phyloP scores from a whole-genome alignment of 1,139 yeast species.

The Hyphopichia khmerensis region DNA sequence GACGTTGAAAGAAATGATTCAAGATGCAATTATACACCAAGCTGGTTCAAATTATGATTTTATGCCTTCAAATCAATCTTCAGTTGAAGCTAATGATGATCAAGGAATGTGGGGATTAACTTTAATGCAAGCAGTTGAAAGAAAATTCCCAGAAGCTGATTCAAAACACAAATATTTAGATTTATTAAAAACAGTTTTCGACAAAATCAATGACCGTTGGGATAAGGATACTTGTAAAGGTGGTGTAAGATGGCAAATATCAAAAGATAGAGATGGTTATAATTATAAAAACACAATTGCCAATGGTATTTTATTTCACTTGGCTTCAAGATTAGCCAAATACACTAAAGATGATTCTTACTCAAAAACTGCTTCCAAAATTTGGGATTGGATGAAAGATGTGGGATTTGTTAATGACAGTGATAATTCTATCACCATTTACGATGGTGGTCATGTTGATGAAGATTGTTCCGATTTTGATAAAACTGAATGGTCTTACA shows the following conservation, averaged over 20 bases:
- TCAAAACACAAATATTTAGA: conserved; percentile 7
- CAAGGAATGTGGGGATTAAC: conserved; percentile 91
- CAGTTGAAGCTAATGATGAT: conserved; percentile 88
- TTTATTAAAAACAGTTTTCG: conserved; percentile 6
- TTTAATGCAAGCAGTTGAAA: conserved; percentile 80
- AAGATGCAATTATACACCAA: conserved; percentile 61
- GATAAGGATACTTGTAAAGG: conserved; percentile 9
- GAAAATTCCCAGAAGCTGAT: conserved; percentile 61
- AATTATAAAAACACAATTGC: conserved; percentile 69
- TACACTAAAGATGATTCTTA: conserved; percentile 61
- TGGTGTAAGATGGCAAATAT: conserved; percentile 7
- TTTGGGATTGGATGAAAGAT: conserved; percentile 59
- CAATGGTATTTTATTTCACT: conserved; percentile 64
- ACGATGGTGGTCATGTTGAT: conserved; percentile 73
- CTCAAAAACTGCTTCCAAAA: conserved; percentile 54
- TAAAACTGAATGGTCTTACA: conserved; percentile 79
- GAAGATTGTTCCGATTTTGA: conserved; percentile 63
- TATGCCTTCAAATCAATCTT: conserved; percentile 72
- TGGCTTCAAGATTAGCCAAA: conserved; percentile 67
- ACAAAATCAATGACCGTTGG: conserved; percentile 8
- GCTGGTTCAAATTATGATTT: conserved; percentile 65
- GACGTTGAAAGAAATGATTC: conserved; percentile 54
- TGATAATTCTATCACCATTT: conserved; percentile 28
- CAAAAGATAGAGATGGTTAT: conserved; percentile 23
- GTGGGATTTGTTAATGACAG: conserved; percentile 36